Evolutionary conservation across 495 filamentous ascomycete species (phyloP).

Genomic region (Podospora tetraspora): DNA sequence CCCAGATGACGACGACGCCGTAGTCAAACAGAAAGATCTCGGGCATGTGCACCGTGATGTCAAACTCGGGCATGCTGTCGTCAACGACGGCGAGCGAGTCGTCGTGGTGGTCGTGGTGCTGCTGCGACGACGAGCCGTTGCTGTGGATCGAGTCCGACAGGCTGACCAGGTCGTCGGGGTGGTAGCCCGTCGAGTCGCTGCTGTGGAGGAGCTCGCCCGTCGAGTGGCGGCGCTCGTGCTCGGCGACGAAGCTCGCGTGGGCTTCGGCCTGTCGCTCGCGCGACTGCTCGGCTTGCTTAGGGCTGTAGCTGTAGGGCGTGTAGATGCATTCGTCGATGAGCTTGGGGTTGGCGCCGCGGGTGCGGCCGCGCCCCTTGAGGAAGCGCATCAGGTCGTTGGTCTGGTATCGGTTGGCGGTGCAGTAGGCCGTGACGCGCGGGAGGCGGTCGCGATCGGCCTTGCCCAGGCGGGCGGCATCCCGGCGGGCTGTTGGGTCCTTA

Average conservation of each 20-base stretch:
- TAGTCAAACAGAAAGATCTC: slow-evolving; percentile 97
- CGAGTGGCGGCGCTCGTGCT: slow-evolving; percentile 53
- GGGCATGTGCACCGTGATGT: slow-evolving; percentile 76
- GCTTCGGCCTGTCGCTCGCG: slow-evolving; percentile 29
- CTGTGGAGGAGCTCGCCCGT: slow-evolving; percentile 20
- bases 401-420: slow-evolving; percentile 84
- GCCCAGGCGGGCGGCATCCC: slow-evolving; percentile 87
- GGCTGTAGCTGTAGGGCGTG: slow-evolving; percentile 74
- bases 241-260: slow-evolving; percentile 45
- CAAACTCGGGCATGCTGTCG: slow-evolving; percentile 49
- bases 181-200: slow-evolving; percentile 8
- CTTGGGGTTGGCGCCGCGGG: slow-evolving; percentile 76
- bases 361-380: slow-evolving; percentile 72
- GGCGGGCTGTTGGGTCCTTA: slow-evolving; percentile 88
- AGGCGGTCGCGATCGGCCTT: slow-evolving; percentile 86
- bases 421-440: slow-evolving; percentile 92
- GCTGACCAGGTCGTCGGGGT: slow-evolving; percentile 29
- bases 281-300: slow-evolving; percentile 30
- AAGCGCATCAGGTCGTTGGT: slow-evolving; percentile 83
- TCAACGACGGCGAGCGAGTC: slow-evolving; percentile 20
- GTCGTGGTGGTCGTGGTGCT: neutral
- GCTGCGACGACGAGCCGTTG: slow-evolving; percentile 17
- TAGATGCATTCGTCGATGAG: slow-evolving; percentile 96
- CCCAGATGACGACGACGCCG: slow-evolving; percentile 99
- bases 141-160: slow-evolving; percentile 10